Conservation (phyloP, 805 yeast species). For the Saccharomycopsis guyanensis region DNA sequence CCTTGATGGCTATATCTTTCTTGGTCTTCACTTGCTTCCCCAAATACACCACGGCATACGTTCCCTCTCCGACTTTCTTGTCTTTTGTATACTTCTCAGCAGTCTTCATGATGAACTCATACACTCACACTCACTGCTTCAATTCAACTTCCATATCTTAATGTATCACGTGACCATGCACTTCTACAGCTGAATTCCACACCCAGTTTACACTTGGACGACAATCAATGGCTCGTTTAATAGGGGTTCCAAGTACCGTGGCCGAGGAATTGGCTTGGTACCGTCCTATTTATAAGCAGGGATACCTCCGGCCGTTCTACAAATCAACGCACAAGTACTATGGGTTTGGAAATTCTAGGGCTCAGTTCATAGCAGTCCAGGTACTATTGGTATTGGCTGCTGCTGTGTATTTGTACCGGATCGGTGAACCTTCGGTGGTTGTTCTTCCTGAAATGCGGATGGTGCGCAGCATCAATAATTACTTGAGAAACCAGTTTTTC, state of each 20-base stretch:
- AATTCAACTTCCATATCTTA: too few relatives aligned
- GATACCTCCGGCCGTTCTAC: conserved; percentile 11
- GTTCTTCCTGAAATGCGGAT: conserved; percentile 44
- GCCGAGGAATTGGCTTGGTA: neutral
- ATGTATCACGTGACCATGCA: too few relatives aligned
- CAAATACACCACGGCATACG: conserved; percentile 92
- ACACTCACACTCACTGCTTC: too few relatives aligned
- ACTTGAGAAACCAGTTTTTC: conserved; percentile 52
- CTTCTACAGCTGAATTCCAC: too few relatives aligned
- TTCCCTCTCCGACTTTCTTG: conserved; percentile 95
- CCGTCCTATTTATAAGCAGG: conserved; percentile 4
- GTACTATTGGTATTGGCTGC: neutral
- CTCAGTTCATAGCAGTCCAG: neutral
- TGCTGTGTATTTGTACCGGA: conserved; percentile 28
- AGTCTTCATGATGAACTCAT: too few relatives aligned
- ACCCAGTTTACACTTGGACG: too few relatives aligned
- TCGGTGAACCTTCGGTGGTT: conserved; percentile 33
- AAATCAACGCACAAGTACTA: neutral
- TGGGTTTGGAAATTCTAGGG: neutral
- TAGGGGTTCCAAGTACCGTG: too few relatives aligned
- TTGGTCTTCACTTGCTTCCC: conserved; percentile 56
- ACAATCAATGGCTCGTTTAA: too few relatives aligned
- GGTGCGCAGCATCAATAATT: conserved; percentile 34
- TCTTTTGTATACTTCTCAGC: conserved; percentile 37
- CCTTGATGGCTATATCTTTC: conserved; percentile 81